These are phyloP conservation scores for Cylindrodendrum hubeiense DNA, from an alignment of 2,329 filamentous ascomycete species.

Conservation along the genomic window DNA sequence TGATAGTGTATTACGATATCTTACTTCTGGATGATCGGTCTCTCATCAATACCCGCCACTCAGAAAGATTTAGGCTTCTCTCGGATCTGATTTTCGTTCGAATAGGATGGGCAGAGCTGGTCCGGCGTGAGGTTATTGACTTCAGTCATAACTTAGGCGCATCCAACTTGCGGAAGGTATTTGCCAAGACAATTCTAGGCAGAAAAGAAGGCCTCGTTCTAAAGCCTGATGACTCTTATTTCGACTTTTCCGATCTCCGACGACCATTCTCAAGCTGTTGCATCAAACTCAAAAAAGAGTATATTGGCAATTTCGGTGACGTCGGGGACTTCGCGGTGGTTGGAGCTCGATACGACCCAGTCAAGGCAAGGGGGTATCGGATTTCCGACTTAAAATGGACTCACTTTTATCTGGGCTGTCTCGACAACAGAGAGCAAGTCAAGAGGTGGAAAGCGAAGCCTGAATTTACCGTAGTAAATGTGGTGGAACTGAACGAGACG, in stretches of 20 bases:
- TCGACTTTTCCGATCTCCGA: conserved; percentile 61
- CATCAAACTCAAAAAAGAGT: conserved; percentile 92
- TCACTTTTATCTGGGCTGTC: conserved; percentile 83
- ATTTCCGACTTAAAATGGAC: conserved; percentile 76
- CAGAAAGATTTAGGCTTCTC: conserved; percentile 71
- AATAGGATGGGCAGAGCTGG: conserved; percentile 74
- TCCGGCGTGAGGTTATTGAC: conserved; percentile 75
- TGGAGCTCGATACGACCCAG: conserved; percentile 78
- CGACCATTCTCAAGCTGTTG: conserved; percentile 62
- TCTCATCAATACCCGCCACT: conserved; percentile 64
- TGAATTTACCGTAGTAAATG: conserved; percentile 75
- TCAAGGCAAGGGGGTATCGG: conserved; percentile 68
- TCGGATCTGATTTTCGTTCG: conserved; percentile 63
- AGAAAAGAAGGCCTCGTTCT: conserved; percentile 84
- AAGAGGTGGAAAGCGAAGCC: conserved; percentile 64
- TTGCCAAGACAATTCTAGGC: conserved; percentile 74
- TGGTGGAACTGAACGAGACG: conserved; percentile 66
- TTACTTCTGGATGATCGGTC: conserved; percentile 67
- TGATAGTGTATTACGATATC: conserved; percentile 73
- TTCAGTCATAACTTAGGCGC: conserved; percentile 68
- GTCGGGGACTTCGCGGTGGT: conserved; percentile 86
- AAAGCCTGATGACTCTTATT: conserved; percentile 85
- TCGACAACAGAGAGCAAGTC: conserved; percentile 75
- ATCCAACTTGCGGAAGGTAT: conserved; percentile 69
- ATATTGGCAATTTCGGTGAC: conserved; percentile 81